Percentiles rank a stretch among this genome's conserved stretches.
Evolutionary conservation across 2,329 filamentous ascomycete species (phyloP).

Genomic region (Exophiala viscosa): DNA sequence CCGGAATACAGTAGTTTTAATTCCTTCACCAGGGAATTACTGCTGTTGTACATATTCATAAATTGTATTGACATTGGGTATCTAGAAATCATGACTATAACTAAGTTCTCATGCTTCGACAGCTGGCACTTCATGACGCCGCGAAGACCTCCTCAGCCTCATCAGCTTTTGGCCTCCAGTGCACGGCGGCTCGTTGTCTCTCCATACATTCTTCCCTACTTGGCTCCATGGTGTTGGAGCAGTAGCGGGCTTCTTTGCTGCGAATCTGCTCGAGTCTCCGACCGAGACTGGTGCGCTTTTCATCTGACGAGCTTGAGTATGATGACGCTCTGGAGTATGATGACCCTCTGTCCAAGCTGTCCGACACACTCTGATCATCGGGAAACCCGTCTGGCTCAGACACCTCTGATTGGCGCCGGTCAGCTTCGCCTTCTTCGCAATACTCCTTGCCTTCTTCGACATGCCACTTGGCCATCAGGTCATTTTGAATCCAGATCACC

Average conservation of each 20-base stretch:
- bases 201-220: constrained; percentile 2
- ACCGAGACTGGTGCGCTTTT: constrained; percentile 18
- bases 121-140: no score
- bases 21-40: no score
- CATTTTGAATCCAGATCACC: constrained; percentile 84
- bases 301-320: constrained; percentile 17
- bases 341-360: constrained; percentile 13
- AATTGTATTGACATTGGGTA: no score
- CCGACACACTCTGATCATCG: constrained; percentile 59
- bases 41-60: no score
- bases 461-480: constrained; percentile 81
- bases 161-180: no score
- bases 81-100: no score
- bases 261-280: constrained; percentile 18
- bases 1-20: no score
- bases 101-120: no score
- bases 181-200: no score
- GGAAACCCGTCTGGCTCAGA: constrained; percentile 63
- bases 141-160: no score
- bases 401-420: constrained; percentile 35
- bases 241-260: constrained; percentile 5
- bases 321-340: constrained; percentile 6
- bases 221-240: constrained; percentile 17
- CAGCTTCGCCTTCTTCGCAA: constrained; percentile 41
- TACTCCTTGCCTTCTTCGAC: constrained; percentile 65